These are phyloP conservation scores for Penicillium malachiteum DNA, from an alignment of 495 filamentous ascomycete species.

Conservation along the genomic window DNA sequence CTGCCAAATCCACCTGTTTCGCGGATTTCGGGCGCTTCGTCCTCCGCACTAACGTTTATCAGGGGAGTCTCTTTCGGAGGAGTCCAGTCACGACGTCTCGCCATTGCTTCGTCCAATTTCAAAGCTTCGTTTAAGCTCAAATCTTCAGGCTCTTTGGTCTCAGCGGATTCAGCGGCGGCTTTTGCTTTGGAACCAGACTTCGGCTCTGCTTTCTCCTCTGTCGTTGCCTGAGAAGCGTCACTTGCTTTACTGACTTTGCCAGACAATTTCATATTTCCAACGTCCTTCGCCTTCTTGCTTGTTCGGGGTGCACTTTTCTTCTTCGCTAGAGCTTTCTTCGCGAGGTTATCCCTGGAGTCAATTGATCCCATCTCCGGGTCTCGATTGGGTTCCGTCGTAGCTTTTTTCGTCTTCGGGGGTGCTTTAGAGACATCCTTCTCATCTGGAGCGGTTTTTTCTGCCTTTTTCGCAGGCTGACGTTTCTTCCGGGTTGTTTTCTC, in stretches of 20 bases:
- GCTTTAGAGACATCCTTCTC: slow-evolving; percentile 12
- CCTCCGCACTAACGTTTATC: slow-evolving; percentile 8
- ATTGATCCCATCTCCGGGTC: not conserved
- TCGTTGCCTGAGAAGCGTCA: slow-evolving; percentile 14
- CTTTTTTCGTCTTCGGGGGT: slow-evolving; percentile 20
- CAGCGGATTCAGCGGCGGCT: not conserved
- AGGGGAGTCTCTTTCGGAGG: slow-evolving; percentile 29
- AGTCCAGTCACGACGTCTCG: slow-evolving; percentile 47
- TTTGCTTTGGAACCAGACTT: slow-evolving; percentile 4
- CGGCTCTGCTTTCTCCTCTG: slow-evolving; percentile 13
- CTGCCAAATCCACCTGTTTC: slow-evolving; percentile 22
- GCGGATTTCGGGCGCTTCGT: slow-evolving; percentile 2
- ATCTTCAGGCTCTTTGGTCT: slow-evolving; percentile 7
- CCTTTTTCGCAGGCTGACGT: slow-evolving; percentile 10
- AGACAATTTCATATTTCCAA: slow-evolving; percentile 34
- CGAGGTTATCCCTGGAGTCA: slow-evolving; percentile 12
- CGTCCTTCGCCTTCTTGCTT: slow-evolving; percentile 18
- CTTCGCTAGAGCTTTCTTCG: slow-evolving; percentile 16
- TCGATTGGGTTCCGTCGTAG: slow-evolving; percentile 5
- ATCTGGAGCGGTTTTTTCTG: not conserved
- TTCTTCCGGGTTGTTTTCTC: slow-evolving; percentile 12
- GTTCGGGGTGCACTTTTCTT: slow-evolving; percentile 25
- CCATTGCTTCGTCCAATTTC: slow-evolving; percentile 35
- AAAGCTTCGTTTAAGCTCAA: slow-evolving; percentile 24
- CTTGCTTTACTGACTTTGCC: slow-evolving; percentile 37